Percentiles rank a stretch among this genome's conserved stretches.
Conservation (phyloP, 768 basidiomycete species). For the Xerocomellus chrysenteron region DNA sequence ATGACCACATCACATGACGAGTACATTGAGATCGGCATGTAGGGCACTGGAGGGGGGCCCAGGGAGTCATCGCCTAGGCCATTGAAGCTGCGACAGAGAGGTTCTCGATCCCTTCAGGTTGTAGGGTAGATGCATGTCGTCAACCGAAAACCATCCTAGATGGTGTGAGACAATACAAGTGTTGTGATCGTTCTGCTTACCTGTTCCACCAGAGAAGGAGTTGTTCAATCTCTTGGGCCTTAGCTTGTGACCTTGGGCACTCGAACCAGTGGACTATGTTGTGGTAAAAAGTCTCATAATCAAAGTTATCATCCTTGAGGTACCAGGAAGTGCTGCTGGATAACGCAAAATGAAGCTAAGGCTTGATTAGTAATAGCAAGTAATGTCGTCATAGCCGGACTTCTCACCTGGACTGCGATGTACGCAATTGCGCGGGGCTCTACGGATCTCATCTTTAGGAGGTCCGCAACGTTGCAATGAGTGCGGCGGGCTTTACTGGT, state of each 20-base stretch:
- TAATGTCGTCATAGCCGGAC: neutral
- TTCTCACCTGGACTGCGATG: conserved; percentile 24
- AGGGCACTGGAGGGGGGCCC: neutral
- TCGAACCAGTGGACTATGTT: conserved; percentile 19
- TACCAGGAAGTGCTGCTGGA: conserved; percentile 8
- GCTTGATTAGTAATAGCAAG: too few species aligned
- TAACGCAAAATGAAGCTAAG: conserved; percentile 17
- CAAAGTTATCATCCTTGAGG: conserved; percentile 1
- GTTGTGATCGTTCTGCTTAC: neutral
- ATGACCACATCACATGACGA: neutral
- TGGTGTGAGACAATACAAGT: neutral
- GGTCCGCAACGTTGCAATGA: conserved; percentile 1
- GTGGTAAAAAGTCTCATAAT: conserved; percentile 13
- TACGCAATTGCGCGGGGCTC: conserved; percentile 25
- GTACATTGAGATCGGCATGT: neutral
- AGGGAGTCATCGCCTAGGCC: neutral
- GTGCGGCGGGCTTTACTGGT: neutral
- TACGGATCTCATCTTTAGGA: conserved; percentile 10
- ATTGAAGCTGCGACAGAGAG: neutral
- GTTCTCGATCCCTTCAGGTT: neutral
- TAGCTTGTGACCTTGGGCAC: neutral
- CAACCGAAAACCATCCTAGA: neutral
- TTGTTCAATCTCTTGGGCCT: neutral
- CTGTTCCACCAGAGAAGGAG: conserved; percentile 15
- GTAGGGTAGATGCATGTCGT: neutral